A percentile compares a stretch with the other conserved stretches of the same genome.
Evolutionary conservation across 1,284 basidiomycete genomes (phyloP).

Genomic region (Cutaneotrichosporon sp.): DNA sequence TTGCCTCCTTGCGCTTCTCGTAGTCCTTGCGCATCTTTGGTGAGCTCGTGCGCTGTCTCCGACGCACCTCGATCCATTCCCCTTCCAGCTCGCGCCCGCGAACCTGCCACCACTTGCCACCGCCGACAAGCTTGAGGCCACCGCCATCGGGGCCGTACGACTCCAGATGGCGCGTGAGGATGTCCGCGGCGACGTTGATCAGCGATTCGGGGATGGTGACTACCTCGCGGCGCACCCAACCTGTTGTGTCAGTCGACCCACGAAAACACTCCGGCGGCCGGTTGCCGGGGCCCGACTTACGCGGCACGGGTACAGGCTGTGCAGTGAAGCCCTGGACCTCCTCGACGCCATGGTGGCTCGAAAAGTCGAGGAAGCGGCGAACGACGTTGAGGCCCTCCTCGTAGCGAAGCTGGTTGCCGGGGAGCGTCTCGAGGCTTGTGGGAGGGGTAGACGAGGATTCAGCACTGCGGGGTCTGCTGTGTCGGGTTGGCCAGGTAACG

Average conservation of each 20-base stretch:
- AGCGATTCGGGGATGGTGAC: conserved; percentile 47
- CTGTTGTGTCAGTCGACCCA: conserved; percentile 19
- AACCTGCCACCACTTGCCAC: conserved; percentile 93
- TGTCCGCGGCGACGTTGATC: conserved; percentile 45
- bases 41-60: neutral
- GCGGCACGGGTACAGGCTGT: conserved; percentile 46
- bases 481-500: conserved; percentile 25
- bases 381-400: conserved; percentile 50
- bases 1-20: conserved; percentile 30
- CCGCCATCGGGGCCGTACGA: conserved; percentile 39
- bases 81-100: conserved; percentile 73
- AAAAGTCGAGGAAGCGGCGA: conserved; percentile 46
- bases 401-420: conserved; percentile 48
- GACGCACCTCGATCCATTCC: conserved; percentile 74
- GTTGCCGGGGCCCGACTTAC: conserved; percentile 25
- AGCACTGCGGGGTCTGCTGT: conserved; percentile 1
- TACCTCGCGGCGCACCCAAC: conserved; percentile 49
- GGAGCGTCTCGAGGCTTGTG: conserved; percentile 20
- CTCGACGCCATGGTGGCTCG: conserved; percentile 49
- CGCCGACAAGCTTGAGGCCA: conserved; percentile 63
- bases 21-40: conserved; percentile 54
- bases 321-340: conserved; percentile 55
- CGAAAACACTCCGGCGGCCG: neutral
- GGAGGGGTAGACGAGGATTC: conserved; percentile 1
- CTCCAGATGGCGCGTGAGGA: conserved; percentile 48